These are phyloP conservation scores for Tetrahymena thermophila DNA, from an alignment of 73 alveolate genomes.

Conservation along the genomic window DNA sequence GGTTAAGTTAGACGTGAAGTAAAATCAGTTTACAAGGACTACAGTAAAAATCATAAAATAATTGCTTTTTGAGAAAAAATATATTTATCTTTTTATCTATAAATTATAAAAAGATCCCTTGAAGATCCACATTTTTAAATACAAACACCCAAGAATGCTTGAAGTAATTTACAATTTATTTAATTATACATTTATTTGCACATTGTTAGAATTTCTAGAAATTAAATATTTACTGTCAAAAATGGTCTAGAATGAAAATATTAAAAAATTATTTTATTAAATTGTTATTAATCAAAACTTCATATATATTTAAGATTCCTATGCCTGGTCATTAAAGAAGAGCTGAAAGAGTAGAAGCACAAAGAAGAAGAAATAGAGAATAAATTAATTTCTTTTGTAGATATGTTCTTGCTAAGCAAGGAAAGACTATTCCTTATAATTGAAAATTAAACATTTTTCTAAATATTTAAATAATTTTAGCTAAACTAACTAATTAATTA, in stretches of 20 bases:
- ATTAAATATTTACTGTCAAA: background rate
- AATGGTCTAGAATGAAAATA: background rate
- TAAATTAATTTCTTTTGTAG: background rate
- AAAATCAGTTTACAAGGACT: background rate
- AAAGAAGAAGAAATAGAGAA: background rate
- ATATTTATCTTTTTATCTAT: background rate
- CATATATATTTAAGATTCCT: background rate
- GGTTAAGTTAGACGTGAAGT: background rate
- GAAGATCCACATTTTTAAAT: background rate
- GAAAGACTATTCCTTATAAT: background rate
- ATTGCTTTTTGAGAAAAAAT: background rate
- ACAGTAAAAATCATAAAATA: background rate
- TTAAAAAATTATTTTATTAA: background rate
- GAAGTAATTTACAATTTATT: background rate
- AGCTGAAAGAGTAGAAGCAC: background rate
- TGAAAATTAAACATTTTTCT: background rate
- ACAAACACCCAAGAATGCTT: background rate
- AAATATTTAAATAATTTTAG: background rate
- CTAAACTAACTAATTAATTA: background rate
- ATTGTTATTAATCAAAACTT: background rate
- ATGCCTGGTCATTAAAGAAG: background rate
- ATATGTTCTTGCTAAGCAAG: conserved; percentile 1
- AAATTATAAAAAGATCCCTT: background rate
- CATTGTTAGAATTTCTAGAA: background rate
- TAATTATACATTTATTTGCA: background rate